phyloP scores from a whole-genome alignment of 2,329 filamentous ascomycete genomes.

The Ophiostoma himal-ulmi region DNA sequence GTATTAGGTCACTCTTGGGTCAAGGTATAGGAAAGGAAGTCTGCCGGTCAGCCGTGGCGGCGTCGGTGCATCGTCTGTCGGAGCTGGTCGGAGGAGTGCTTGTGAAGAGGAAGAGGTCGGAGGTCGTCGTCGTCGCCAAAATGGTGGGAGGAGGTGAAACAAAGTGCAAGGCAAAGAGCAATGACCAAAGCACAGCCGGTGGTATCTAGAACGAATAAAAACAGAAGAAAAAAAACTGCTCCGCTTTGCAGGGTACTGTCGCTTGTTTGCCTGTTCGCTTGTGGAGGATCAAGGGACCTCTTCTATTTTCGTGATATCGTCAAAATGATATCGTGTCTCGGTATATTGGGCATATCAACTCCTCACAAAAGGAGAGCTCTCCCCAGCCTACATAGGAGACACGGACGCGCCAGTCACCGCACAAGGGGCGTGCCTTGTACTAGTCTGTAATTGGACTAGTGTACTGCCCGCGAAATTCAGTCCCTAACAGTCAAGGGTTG shows the following conservation, averaged over 20 bases:
- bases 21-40: not conserved
- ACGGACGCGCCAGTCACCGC: constrained; percentile 20
- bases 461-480: not conserved
- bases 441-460: constrained; percentile 4
- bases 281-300: not conserved
- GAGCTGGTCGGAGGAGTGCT: constrained; percentile 12
- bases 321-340: not conserved
- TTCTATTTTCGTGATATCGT: not conserved
- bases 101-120: constrained; percentile 9
- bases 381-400: constrained; percentile 13
- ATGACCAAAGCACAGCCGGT: not conserved
- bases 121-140: not conserved
- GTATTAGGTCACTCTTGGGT: not conserved
- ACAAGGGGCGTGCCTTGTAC: constrained; percentile 22
- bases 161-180: not conserved
- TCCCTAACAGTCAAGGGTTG: not conserved
- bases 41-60: constrained; percentile 21
- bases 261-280: not conserved
- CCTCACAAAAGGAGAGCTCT: constrained; percentile 18
- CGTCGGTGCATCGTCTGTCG: constrained; percentile 22
- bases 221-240: not conserved
- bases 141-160: not conserved
- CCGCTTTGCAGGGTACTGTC: not conserved
- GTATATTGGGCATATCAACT: not conserved
- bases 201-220: not conserved